Evolutionary conservation across 805 yeast species (phyloP).

Genomic region (Hanseniaspora lachancei): DNA sequence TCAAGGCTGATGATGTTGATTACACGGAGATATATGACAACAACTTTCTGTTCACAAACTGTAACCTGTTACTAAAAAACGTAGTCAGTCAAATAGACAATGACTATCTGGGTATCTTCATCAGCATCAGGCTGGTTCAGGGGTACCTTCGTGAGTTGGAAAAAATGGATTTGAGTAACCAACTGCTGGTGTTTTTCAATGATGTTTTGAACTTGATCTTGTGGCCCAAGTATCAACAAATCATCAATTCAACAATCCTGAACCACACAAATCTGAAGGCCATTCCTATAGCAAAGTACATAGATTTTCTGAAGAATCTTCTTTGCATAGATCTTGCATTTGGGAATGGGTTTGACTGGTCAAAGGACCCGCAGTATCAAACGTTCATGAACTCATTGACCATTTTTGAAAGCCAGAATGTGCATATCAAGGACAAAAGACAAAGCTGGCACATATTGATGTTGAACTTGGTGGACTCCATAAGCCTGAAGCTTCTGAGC

Average conservation of each 20-base stretch:
- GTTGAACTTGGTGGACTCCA: constrained; percentile 2
- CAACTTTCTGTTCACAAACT: constrained; percentile 38
- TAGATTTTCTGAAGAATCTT: constrained; percentile 57
- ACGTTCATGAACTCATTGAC: constrained; percentile 57
- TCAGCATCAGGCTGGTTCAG: constrained; percentile 61
- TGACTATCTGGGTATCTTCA: constrained; percentile 68
- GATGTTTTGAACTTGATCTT: constrained; percentile 45
- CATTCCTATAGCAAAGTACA: constrained; percentile 29
- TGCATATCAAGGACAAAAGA: background rate
- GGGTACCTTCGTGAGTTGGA: constrained; percentile 34
- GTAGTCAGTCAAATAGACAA: constrained; percentile 28
- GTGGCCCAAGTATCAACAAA: constrained; percentile 76
- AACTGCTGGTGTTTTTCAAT: constrained; percentile 49
- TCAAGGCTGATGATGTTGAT: background rate
- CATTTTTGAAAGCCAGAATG: constrained; percentile 49
- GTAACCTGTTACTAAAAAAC: constrained; percentile 37
- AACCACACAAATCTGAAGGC: background rate
- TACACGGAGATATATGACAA: constrained; percentile 28
- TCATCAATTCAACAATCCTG: background rate
- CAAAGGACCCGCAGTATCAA: constrained; percentile 58
- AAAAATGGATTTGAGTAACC: background rate
- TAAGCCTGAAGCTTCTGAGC: background rate
- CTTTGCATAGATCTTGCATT: constrained; percentile 38
- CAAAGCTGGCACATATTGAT: constrained; percentile 1
- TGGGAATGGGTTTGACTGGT: constrained; percentile 23